Evolutionary conservation across 176 grass and related monocot genomes (phyloP).

Genomic region (Chrysopogon serrulatus): DNA sequence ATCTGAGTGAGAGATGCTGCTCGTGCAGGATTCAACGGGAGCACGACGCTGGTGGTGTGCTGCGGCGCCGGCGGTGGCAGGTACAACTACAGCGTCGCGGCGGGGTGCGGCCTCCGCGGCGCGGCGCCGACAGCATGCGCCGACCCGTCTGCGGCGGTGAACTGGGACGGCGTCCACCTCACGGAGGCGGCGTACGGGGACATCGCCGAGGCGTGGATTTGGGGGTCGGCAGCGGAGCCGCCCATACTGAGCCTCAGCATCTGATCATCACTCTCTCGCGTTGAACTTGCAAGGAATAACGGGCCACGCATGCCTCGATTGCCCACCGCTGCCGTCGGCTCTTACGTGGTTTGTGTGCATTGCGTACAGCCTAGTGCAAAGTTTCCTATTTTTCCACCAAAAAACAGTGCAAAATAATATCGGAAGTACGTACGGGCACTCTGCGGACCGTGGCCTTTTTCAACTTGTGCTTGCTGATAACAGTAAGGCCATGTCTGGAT

Average conservation of each 20-base stretch:
- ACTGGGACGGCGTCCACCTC: constrained; percentile 56
- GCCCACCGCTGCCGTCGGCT: neutral
- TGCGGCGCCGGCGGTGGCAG: constrained; percentile 32
- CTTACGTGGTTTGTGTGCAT: neutral
- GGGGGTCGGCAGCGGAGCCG: constrained; percentile 19
- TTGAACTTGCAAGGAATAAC: neutral
- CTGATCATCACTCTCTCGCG: neutral
- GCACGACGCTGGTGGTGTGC: constrained; percentile 13
- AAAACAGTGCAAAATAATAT: neutral
- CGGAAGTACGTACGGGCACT: too few species aligned
- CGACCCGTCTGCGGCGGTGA: neutral
- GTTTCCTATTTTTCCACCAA: neutral
- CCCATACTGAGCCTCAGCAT: constrained; percentile 12
- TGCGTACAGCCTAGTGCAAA: neutral
- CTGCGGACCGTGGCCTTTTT: too few species aligned
- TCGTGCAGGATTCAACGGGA: neutral
- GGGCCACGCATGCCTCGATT: neutral
- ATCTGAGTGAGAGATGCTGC: too few species aligned
- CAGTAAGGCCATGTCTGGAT: too few species aligned
- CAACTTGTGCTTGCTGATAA: too few species aligned
- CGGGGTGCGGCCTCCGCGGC: constrained; percentile 11
- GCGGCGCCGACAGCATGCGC: constrained; percentile 9
- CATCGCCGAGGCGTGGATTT: constrained; percentile 37
- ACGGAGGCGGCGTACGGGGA: constrained; percentile 25
- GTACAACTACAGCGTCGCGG: constrained; percentile 33